These are phyloP conservation scores for Phialemoniopsis sp. DNA, from an alignment of 2,329 filamentous ascomycete genomes.

Conservation along the genomic window DNA sequence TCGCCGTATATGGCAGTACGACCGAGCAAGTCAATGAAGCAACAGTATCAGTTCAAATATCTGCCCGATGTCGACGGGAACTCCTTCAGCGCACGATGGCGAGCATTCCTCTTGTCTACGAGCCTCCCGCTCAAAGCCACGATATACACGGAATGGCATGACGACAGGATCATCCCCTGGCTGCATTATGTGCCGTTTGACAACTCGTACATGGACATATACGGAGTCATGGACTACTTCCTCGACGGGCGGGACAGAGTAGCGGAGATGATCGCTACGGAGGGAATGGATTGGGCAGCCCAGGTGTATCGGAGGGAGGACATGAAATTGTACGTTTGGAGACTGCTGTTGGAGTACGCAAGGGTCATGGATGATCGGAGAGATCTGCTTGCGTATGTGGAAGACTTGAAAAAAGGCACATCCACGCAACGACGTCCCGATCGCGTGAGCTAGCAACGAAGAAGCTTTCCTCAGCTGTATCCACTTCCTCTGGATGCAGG, in stretches of 20 bases:
- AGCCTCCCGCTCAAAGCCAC: slow-evolving; percentile 67
- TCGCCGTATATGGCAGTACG: slow-evolving; percentile 25
- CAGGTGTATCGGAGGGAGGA: slow-evolving; percentile 59
- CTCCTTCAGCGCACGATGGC: slow-evolving; percentile 57
- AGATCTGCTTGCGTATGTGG: slow-evolving; percentile 37
- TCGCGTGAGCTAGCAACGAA: too few relatives aligned
- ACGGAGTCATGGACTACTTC: slow-evolving; percentile 63
- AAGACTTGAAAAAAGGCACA: slow-evolving; percentile 26
- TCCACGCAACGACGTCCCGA: too few relatives aligned
- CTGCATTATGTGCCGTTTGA: slow-evolving; percentile 69
- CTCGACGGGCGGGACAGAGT: slow-evolving; percentile 34
- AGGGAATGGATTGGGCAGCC: slow-evolving; percentile 58
- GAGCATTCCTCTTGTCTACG: slow-evolving; percentile 57
- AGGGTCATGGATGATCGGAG: slow-evolving; percentile 41
- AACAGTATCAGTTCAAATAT: slow-evolving; percentile 55
- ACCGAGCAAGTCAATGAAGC: slow-evolving; percentile 33
- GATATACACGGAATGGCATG: slow-evolving; percentile 72
- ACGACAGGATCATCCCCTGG: slow-evolving; percentile 65
- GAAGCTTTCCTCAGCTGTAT: too few relatives aligned
- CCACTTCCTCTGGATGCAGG: too few relatives aligned
- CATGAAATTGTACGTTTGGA: slow-evolving; percentile 62
- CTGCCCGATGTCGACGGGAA: slow-evolving; percentile 68
- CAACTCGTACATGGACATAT: slow-evolving; percentile 62
- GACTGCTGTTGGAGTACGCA: slow-evolving; percentile 55
- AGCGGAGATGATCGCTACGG: slow-evolving; percentile 47